Evolutionary conservation across 139 green algal genomes (phyloP).

Genomic region (Asterochloris sp.): DNA sequence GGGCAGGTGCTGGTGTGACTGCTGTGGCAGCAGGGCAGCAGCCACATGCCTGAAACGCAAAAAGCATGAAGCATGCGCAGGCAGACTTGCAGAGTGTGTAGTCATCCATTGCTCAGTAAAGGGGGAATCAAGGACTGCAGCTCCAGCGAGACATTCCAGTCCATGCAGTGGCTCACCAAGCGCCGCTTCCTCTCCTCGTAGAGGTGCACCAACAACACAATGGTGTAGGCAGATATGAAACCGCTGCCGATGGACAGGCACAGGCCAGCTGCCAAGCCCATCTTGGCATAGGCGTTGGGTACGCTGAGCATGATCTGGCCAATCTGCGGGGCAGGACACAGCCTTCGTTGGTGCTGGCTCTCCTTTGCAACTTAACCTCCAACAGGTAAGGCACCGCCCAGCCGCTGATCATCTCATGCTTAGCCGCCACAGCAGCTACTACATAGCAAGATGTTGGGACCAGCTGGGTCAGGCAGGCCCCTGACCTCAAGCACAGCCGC

Average conservation of each 20-base stretch:
- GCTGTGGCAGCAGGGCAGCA: no score
- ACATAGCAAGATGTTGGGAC: neutral
- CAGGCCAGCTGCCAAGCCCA: slow-evolving; percentile 9
- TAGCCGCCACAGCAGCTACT: neutral
- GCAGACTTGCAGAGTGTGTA: neutral
- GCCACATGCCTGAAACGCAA: no score
- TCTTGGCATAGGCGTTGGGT: slow-evolving; percentile 17
- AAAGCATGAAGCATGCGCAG: no score
- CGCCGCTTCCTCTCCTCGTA: slow-evolving; percentile 12
- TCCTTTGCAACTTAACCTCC: neutral
- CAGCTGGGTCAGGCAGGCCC: neutral
- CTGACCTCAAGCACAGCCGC: neutral
- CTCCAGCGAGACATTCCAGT: neutral
- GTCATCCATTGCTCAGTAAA: neutral
- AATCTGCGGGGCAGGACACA: slow-evolving; percentile 9
- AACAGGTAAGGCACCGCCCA: no score
- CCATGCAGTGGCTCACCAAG: neutral
- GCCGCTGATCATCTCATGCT: neutral
- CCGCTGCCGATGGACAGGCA: slow-evolving; percentile 5
- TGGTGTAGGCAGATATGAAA: slow-evolving; percentile 11
- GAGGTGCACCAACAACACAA: slow-evolving; percentile 13
- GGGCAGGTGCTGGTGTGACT: no score
- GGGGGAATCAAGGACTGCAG: neutral
- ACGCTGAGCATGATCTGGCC: slow-evolving; percentile 17
- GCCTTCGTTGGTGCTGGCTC: neutral